phyloP scores from a whole-genome alignment of 2,329 filamentous ascomycete genomes.

The Chrysoporthe cubensis region DNA sequence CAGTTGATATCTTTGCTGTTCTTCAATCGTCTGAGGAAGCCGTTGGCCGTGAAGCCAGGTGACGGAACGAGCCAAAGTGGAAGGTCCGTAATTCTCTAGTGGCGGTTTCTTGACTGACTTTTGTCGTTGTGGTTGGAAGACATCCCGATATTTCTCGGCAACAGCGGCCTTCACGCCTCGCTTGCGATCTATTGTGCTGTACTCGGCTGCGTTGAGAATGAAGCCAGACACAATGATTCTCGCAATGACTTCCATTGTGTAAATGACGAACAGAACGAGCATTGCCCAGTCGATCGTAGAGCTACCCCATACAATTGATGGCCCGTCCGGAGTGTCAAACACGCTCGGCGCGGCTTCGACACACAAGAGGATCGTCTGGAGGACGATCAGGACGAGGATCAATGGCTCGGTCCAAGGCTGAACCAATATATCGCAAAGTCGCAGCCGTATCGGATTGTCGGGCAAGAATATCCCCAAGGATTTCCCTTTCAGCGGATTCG shows the following conservation, averaged over 20 bases:
- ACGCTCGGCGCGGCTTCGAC: conserved; percentile 79
- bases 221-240: conserved; percentile 93
- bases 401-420: conserved; percentile 85
- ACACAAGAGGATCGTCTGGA: conserved; percentile 86
- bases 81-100: conserved; percentile 53
- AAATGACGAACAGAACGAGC: conserved; percentile 82
- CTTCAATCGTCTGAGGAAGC: conserved; percentile 66
- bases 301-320: conserved; percentile 68
- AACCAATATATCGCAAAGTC: conserved; percentile 81
- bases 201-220: conserved; percentile 86
- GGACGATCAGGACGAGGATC: conserved; percentile 83
- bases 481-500: conserved; percentile 85
- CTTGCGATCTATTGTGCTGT: conserved; percentile 84
- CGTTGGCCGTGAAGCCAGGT: conserved; percentile 72
- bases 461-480: conserved; percentile 84
- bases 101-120: conserved; percentile 63
- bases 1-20: conserved; percentile 82
- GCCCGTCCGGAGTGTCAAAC: conserved; percentile 62
- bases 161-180: conserved; percentile 75
- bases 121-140: conserved; percentile 83
- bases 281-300: conserved; percentile 78
- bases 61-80: conserved; percentile 75
- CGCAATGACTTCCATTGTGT: conserved; percentile 82
- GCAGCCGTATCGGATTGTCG: conserved; percentile 72
- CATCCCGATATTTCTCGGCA: conserved; percentile 72